phyloP scores from a whole-genome alignment of 805 yeast genomes.

The Vanderwaltozyma polyspora region DNA sequence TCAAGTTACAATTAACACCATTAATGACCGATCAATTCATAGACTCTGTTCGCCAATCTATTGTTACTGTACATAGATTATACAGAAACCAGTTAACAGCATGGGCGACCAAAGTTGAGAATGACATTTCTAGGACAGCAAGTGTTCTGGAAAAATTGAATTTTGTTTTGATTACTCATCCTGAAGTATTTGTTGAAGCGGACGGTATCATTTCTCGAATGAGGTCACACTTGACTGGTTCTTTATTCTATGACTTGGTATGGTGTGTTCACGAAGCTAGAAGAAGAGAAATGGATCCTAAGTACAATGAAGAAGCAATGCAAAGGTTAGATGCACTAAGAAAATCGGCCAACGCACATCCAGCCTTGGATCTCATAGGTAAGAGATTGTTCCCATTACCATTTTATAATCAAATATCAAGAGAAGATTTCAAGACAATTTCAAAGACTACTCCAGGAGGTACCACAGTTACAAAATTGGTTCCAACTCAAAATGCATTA shows the following conservation, averaged over 20 bases:
- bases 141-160: slow-evolving; percentile 82
- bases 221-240: slow-evolving; percentile 88
- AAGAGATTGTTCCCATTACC: slow-evolving; percentile 63
- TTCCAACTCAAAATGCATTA: slow-evolving; percentile 75
- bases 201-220: slow-evolving; percentile 74
- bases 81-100: slow-evolving; percentile 81
- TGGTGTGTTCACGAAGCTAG: slow-evolving; percentile 94
- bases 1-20: slow-evolving; percentile 73
- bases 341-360: slow-evolving; percentile 12
- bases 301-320: slow-evolving; percentile 21
- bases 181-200: slow-evolving; percentile 63
- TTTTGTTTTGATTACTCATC: slow-evolving; percentile 76
- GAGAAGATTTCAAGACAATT: slow-evolving; percentile 76
- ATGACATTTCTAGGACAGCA: slow-evolving; percentile 85
- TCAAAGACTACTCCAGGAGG: slow-evolving; percentile 87
- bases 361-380: slow-evolving; percentile 8
- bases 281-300: slow-evolving; percentile 45
- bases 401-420: slow-evolving; percentile 79
- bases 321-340: slow-evolving; percentile 28
- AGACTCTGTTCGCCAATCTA: slow-evolving; percentile 84
- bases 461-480: slow-evolving; percentile 78
- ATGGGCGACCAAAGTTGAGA: slow-evolving; percentile 75
- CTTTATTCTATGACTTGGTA: slow-evolving; percentile 80
- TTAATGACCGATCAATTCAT: slow-evolving; percentile 53
- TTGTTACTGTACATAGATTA: slow-evolving; percentile 83